Evolutionary conservation across 2,329 filamentous ascomycete species (phyloP).

Genomic region (Pyricularia sp.): DNA sequence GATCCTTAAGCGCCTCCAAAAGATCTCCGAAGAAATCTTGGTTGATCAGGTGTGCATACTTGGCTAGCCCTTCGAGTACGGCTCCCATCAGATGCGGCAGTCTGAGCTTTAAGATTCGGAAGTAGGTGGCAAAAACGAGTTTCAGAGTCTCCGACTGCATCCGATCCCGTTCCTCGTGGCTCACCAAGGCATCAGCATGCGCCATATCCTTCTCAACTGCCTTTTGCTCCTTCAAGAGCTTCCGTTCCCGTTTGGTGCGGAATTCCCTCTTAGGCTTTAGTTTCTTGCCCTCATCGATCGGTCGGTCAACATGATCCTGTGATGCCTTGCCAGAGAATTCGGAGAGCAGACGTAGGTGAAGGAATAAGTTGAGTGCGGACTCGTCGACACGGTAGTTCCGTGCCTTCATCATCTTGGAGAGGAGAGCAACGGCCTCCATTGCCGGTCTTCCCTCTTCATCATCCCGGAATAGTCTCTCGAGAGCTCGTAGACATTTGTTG

Average conservation of each 20-base stretch:
- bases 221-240: slow-evolving; percentile 77
- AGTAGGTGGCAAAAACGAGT: slow-evolving; percentile 90
- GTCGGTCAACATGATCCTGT: slow-evolving; percentile 59
- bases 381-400: slow-evolving; percentile 78
- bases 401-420: slow-evolving; percentile 93
- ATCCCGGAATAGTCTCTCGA: slow-evolving; percentile 73
- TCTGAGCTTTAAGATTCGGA: slow-evolving; percentile 81
- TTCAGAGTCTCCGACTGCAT: slow-evolving; percentile 96
- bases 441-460: slow-evolving; percentile 88
- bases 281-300: slow-evolving; percentile 39
- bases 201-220: slow-evolving; percentile 86
- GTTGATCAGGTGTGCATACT: slow-evolving; percentile 95
- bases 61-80: slow-evolving; percentile 85
- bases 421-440: slow-evolving; percentile 72
- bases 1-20: slow-evolving; percentile 85
- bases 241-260: slow-evolving; percentile 79
- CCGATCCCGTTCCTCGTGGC: slow-evolving; percentile 83
- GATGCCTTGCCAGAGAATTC: slow-evolving; percentile 84
- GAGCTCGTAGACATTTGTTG: slow-evolving; percentile 63
- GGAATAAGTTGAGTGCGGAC: slow-evolving; percentile 78
- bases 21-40: slow-evolving; percentile 98
- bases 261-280: slow-evolving; percentile 72
- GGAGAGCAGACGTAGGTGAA: slow-evolving; percentile 77
- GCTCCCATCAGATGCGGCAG: slow-evolving; percentile 87
- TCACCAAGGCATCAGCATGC: slow-evolving; percentile 82